Conservation (phyloP, 768 basidiomycete species). For the Pleurotus djamor region DNA sequence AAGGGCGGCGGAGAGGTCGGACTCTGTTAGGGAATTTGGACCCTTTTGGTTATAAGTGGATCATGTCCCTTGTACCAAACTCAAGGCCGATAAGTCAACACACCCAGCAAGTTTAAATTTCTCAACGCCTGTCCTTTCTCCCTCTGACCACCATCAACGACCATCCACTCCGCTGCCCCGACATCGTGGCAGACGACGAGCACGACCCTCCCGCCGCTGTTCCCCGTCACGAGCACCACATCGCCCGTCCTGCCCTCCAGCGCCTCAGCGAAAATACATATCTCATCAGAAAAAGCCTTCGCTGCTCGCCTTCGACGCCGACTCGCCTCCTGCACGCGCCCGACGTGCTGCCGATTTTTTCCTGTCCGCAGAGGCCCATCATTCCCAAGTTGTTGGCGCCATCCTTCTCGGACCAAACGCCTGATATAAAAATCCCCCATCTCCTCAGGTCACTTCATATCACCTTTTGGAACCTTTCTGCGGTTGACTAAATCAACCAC, state of each 20-base stretch:
- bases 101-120: slow-evolving; percentile 5
- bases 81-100: slow-evolving; percentile 7
- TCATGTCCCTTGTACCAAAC: slow-evolving; percentile 4
- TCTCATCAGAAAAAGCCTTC: background rate
- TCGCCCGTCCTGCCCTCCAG: background rate
- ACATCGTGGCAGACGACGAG: background rate
- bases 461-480: background rate
- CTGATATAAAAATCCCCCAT: background rate
- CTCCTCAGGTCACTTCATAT: slow-evolving; percentile 4
- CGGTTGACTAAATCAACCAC: background rate
- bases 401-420: background rate
- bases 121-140: slow-evolving; percentile 4
- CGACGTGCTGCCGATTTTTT: background rate
- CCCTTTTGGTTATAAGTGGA: slow-evolving; percentile 5
- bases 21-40: slow-evolving; percentile 1
- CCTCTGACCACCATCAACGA: background rate
- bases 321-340: background rate
- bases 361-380: background rate
- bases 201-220: background rate
- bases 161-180: background rate
- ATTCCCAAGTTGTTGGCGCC: background rate
- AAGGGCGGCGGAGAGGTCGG: slow-evolving; percentile 4
- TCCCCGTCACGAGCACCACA: background rate
- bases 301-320: slow-evolving; percentile 3
- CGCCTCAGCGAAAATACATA: background rate